phyloP scores from a whole-genome alignment of 202 grass and related monocot genomes.

The Alloteropsis angusta region DNA sequence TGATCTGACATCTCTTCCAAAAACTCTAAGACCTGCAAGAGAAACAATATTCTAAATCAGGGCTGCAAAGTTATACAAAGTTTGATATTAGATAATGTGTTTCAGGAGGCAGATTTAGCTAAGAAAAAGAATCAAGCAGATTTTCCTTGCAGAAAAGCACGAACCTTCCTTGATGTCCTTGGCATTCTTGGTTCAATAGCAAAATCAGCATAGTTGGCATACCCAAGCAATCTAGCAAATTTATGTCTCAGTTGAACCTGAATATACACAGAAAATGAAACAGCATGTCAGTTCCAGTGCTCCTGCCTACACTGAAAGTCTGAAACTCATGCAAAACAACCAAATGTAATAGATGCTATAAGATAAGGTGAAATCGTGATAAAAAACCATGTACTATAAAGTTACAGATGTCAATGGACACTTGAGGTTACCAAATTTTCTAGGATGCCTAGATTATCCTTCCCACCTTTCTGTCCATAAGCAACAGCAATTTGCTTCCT shows the following conservation, averaged over 20 bases:
- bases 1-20: constrained; percentile 79
- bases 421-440: constrained; percentile 73
- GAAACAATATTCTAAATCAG: constrained; percentile 4
- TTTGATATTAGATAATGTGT: constrained; percentile 4
- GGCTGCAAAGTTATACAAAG: background rate
- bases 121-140: constrained; percentile 16
- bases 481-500: constrained; percentile 67
- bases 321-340: constrained; percentile 13
- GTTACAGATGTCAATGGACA: background rate
- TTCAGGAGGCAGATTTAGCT: constrained; percentile 8
- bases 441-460: constrained; percentile 74
- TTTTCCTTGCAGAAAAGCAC: constrained; percentile 21
- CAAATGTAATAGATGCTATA: constrained; percentile 2
- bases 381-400: background rate
- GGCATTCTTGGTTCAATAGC: constrained; percentile 45
- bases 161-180: constrained; percentile 74
- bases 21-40: constrained; percentile 81
- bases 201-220: constrained; percentile 86
- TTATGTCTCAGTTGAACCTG: constrained; percentile 70
- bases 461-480: constrained; percentile 82
- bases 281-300: constrained; percentile 17
- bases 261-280: constrained; percentile 29
- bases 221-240: constrained; percentile 69
- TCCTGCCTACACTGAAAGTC: constrained; percentile 11
- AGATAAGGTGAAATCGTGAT: constrained; percentile 15